These are phyloP conservation scores for Endotrypanum monterogeii DNA, from an alignment of 208 protist species.

Conservation along the genomic window DNA sequence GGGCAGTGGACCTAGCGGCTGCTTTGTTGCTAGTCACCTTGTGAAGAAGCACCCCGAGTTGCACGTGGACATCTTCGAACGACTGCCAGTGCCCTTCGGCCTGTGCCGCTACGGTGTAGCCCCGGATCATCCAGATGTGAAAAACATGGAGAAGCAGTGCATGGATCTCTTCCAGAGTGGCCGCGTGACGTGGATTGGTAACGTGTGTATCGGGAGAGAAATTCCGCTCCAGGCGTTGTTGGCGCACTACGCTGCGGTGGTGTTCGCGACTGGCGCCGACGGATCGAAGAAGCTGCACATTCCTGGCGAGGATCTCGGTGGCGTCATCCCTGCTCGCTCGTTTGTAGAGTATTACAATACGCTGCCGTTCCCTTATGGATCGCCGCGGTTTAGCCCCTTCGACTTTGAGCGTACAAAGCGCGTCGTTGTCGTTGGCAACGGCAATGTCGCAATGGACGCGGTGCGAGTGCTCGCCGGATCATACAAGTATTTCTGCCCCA, in stretches of 20 bases:
- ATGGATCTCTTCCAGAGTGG: constrained; percentile 75
- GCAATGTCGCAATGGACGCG: constrained; percentile 97
- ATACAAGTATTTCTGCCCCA: constrained; percentile 78
- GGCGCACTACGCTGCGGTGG: constrained; percentile 91
- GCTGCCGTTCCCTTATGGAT: constrained; percentile 82
- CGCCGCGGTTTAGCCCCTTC: constrained; percentile 79
- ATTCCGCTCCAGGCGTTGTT: constrained; percentile 75
- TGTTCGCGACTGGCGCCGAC: constrained; percentile 93
- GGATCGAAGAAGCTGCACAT: constrained; percentile 69
- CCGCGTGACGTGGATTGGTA: constrained; percentile 92
- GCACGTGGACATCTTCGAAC: constrained; percentile 94
- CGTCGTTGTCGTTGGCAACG: constrained; percentile 90
- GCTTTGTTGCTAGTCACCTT: constrained; percentile 93
- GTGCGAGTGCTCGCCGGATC: constrained; percentile 85
- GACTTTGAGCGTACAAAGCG: constrained; percentile 46
- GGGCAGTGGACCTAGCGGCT: constrained; percentile 95
- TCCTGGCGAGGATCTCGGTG: constrained; percentile 78
- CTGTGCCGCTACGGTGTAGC: constrained; percentile 97
- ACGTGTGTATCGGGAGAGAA: constrained; percentile 88
- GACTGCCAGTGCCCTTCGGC: constrained; percentile 95
- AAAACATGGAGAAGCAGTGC: constrained; percentile 94
- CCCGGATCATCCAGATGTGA: constrained; percentile 97
- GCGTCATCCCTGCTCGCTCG: constrained; percentile 80
- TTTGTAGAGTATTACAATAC: constrained; percentile 98
- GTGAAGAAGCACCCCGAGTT: constrained; percentile 71